A percentile compares a stretch with the other conserved stretches of the same genome.
Conservation (phyloP, 2,329 filamentous ascomycete species). For the Colletotrichum costaricense region DNA sequence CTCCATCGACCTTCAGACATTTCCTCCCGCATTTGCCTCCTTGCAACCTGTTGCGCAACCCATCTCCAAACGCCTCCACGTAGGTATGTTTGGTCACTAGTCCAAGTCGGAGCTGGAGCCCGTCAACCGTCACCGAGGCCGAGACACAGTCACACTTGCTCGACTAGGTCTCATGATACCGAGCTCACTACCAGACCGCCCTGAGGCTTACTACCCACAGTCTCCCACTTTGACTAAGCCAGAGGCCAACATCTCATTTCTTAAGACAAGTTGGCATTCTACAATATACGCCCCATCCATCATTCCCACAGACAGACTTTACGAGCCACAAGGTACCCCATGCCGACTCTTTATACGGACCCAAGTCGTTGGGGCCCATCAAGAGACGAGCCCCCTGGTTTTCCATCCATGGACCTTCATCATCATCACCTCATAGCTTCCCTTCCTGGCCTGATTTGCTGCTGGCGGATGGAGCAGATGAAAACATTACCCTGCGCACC, state of each 20-base stretch:
- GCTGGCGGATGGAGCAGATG: constrained; percentile 7
- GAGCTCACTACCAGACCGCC: not conserved
- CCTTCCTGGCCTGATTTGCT: constrained; percentile 9
- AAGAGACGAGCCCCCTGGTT: constrained; percentile 15
- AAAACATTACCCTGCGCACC: constrained; percentile 4
- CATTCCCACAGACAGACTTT: not conserved
- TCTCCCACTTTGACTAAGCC: not conserved
- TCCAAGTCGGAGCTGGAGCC: not conserved
- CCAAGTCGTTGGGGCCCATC: not conserved
- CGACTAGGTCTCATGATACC: not conserved
- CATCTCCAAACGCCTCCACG: not conserved
- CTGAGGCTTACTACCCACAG: no score
- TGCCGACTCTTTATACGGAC: constrained; percentile 11
- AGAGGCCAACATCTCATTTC: not conserved
- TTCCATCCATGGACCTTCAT: constrained; percentile 2
- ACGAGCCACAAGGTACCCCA: not conserved
- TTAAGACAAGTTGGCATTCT: not conserved
- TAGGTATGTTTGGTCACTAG: not conserved
- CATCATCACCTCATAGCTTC: constrained; percentile 33
- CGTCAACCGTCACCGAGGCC: not conserved
- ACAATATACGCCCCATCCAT: not conserved
- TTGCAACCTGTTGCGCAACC: not conserved
- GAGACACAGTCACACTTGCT: not conserved
- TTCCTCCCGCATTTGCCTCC: not conserved
- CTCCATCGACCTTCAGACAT: constrained; percentile 1